Conservation (phyloP, 2,329 filamentous ascomycete genomes). For the Claviceps sp. region DNA sequence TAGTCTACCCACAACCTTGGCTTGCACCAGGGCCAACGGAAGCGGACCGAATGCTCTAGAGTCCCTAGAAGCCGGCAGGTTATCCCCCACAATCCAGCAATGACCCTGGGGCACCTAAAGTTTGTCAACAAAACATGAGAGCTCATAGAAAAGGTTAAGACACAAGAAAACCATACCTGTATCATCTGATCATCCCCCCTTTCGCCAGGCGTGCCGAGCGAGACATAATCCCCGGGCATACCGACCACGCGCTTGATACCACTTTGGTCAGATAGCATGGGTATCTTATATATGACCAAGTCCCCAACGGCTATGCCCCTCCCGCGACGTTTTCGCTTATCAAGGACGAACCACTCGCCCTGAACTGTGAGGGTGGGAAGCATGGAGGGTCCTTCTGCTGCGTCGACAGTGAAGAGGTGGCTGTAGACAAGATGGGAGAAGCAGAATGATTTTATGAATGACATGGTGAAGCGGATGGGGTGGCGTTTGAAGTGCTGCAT, state of each 20-base stretch:
- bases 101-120: constrained; percentile 81
- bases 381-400: constrained; percentile 70
- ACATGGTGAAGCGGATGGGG: constrained; percentile 23
- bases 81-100: constrained; percentile 85
- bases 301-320: constrained; percentile 62
- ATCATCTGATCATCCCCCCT: constrained; percentile 41
- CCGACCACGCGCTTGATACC: constrained; percentile 72
- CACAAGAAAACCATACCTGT: constrained; percentile 34
- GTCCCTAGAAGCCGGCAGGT: constrained; percentile 70
- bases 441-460: constrained; percentile 25
- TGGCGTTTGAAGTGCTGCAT: constrained; percentile 23
- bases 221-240: constrained; percentile 64
- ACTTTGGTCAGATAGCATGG: constrained; percentile 44
- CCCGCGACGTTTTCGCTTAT: constrained; percentile 55
- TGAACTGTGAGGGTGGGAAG: constrained; percentile 62
- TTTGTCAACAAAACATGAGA: neutral
- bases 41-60: constrained; percentile 78
- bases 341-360: constrained; percentile 57
- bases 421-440: constrained; percentile 32
- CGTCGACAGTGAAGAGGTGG: constrained; percentile 48
- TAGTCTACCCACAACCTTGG: constrained; percentile 62
- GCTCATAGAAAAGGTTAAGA: neutral
- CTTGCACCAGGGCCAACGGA: constrained; percentile 69
- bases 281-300: constrained; percentile 66
- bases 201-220: constrained; percentile 46